Conservation (phyloP, 2,329 filamentous ascomycete species). For the Aureobasidium sp. region DNA sequence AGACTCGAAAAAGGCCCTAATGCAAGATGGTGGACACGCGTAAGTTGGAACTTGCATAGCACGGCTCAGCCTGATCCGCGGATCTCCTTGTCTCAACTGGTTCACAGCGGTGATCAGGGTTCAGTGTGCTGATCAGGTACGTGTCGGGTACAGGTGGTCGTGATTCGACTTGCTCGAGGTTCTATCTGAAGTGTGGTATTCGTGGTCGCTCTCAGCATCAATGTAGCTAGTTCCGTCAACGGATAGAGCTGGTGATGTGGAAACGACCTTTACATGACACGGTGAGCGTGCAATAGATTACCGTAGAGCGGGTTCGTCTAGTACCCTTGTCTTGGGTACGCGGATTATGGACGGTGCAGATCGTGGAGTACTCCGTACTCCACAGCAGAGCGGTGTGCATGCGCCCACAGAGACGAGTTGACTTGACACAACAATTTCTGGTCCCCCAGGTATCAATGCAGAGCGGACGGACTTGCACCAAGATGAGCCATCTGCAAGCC, state of each 20-base stretch:
- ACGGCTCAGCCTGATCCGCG: neutral
- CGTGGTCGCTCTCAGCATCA: neutral
- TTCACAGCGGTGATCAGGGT: neutral
- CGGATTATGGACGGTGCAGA: neutral
- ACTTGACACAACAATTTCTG: neutral
- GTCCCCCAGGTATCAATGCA: neutral
- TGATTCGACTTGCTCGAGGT: neutral
- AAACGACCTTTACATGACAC: neutral
- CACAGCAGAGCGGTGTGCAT: conserved; percentile 2
- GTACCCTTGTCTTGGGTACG: neutral
- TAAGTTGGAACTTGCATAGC: neutral
- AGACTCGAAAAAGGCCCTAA: neutral
- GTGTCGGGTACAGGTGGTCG: neutral
- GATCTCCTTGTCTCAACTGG: neutral
- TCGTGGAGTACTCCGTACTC: conserved; percentile 8
- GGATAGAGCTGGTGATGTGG: neutral
- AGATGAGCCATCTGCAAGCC: neutral
- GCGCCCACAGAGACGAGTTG: neutral
- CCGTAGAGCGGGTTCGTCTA: neutral
- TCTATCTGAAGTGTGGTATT: neutral
- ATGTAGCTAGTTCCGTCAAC: neutral
- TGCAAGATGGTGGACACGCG: neutral
- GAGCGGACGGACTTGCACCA: neutral
- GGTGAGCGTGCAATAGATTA: neutral
- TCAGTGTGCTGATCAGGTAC: neutral